Conservation (phyloP, 176 grass and related monocot genomes). For the Musa itinerans region DNA sequence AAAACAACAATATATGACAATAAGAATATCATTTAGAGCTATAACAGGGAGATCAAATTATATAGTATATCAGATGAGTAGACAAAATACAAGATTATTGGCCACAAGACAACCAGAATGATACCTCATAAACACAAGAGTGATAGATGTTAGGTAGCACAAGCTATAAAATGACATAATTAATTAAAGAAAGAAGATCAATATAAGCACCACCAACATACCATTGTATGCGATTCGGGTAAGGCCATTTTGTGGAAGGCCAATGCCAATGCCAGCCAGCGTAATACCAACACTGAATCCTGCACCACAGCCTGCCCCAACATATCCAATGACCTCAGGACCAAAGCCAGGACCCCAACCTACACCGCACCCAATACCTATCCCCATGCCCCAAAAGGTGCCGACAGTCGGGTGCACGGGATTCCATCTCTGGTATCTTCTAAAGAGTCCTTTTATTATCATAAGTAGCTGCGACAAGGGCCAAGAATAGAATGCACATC, state of each 20-base stretch:
- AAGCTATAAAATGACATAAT: not conserved
- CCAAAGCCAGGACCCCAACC: conserved; percentile 93
- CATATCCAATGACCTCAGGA: conserved; percentile 82
- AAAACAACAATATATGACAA: too few relatives aligned
- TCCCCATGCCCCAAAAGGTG: conserved; percentile 80
- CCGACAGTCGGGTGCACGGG: conserved; percentile 82
- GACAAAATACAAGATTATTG: not conserved
- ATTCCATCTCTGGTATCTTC: conserved; percentile 83
- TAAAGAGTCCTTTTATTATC: conserved; percentile 79
- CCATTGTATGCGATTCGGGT: conserved; percentile 37
- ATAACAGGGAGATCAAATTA: too few relatives aligned
- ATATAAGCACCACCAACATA: conserved; percentile 6
- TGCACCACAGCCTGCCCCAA: conserved; percentile 74
- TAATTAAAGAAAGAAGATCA: not conserved
- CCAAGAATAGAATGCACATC: not conserved
- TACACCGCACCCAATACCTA: conserved; percentile 82
- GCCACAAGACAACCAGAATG: too few relatives aligned
- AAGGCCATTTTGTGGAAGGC: conserved; percentile 60
- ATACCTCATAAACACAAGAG: not conserved
- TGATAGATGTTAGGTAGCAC: not conserved
- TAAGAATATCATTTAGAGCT: too few relatives aligned
- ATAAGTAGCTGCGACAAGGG: conserved; percentile 39
- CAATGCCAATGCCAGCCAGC: conserved; percentile 62
- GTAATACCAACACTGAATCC: conserved; percentile 88
- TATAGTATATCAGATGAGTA: not conserved